Base-by-base conservation (phyloP, 179 eudicot species). In the Corrigiola litoralis region DNA sequence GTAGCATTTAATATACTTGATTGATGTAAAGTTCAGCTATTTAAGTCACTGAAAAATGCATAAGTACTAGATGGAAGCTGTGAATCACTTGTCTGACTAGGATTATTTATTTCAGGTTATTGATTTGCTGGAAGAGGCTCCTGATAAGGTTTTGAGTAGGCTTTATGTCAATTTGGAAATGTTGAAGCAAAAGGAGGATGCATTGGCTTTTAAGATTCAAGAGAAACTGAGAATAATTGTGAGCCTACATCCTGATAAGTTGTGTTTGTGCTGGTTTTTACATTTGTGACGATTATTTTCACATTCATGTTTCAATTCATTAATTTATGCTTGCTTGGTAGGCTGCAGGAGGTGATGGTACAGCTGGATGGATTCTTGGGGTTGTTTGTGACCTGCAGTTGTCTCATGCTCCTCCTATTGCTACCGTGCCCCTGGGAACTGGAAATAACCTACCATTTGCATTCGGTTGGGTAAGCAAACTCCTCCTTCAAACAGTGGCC, bases 341-440 rank as follows among this genome's bases (percentile, higher is more conserved):
- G 97, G 97, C 89, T 77, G 97, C 97, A 18, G 97, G 97, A 28
- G 97, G 96, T 59, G 97, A 91, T 80, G 97, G 97, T 40, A 91
- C 97, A 6, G 97, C 97, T 65, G 89, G 97, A 37, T 91, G 97
- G 97, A 80, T 91, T 80, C 97, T 91, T 69, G 95, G 97, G 37
- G 96, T 91, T 70, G 79, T 91, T 69, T 77, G 89, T 56, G 97
- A 90, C 75, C 79, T 88, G 41, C 86, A 86, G 72, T 55, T 90
- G 66, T 78, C 97, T 68, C 88, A 72, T 55, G 79, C 89, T 25
- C 95, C 90, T 38, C 92, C 95, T 42, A 70, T 92, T 71, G 95
- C 95, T 40, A 92, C 95, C 20, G 85, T 85, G 58, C 97, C 97
- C 58, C 77, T 91, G 27, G 97, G 97, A 61, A 91, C 97, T 66